Evolutionary conservation across 495 filamentous ascomycete species (phyloP).

Genomic region (Pyrenula aspistea): DNA sequence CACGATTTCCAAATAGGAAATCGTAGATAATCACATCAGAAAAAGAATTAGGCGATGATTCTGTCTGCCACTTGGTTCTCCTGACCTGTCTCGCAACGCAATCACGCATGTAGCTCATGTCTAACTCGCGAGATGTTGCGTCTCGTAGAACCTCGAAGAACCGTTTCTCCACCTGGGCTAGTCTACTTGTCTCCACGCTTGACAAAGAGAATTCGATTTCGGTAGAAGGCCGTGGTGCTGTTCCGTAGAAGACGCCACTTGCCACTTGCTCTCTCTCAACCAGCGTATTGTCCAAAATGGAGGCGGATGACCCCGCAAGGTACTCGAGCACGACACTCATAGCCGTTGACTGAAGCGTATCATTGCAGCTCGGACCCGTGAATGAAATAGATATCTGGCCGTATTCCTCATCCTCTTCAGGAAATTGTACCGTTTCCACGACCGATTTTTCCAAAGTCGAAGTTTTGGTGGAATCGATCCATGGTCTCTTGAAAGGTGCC

Average conservation of each 20-base stretch:
- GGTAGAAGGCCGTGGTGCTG: constrained; percentile 65
- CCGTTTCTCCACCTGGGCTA: constrained; percentile 70
- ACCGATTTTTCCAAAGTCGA: constrained; percentile 55
- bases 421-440: constrained; percentile 75
- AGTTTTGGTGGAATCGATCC: constrained; percentile 75
- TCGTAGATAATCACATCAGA: constrained; percentile 75
- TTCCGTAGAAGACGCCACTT: constrained; percentile 65
- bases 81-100: constrained; percentile 69
- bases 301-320: constrained; percentile 83
- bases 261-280: constrained; percentile 91
- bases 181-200: constrained; percentile 75
- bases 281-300: constrained; percentile 77
- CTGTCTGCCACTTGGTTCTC: constrained; percentile 66
- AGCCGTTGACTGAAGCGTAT: constrained; percentile 37
- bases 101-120: constrained; percentile 81
- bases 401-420: constrained; percentile 88
- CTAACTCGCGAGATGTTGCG: constrained; percentile 63
- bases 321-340: constrained; percentile 70
- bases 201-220: constrained; percentile 74
- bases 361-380: constrained; percentile 61
- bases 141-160: constrained; percentile 76
- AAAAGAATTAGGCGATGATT: constrained; percentile 63
- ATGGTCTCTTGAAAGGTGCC: constrained; percentile 74
- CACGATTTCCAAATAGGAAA: constrained; percentile 77
- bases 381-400: constrained; percentile 78